Percentiles rank a stretch among this genome's conserved stretches.
phyloP scores from a whole-genome alignment of 2,329 filamentous ascomycete genomes.

The Lachnellula suecica region DNA sequence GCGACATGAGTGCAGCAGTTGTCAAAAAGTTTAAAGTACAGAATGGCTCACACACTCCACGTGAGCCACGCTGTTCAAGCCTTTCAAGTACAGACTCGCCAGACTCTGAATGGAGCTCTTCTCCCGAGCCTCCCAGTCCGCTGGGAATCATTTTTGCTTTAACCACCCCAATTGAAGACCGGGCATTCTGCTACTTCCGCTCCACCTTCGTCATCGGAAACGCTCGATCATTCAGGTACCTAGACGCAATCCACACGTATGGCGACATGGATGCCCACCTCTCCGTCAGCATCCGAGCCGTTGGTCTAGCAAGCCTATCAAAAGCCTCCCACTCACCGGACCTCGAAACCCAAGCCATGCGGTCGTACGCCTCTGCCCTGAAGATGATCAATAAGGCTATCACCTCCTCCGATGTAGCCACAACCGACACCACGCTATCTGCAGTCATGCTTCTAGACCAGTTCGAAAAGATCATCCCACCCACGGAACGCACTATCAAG shows the following conservation, averaged over 20 bases:
- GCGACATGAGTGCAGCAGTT: constrained; percentile 3
- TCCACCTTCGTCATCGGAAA: constrained; percentile 4
- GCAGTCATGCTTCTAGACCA: constrained; percentile 50
- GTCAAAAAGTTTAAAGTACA: neutral
- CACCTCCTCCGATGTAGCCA: constrained; percentile 42
- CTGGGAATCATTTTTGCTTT: neutral
- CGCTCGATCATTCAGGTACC: constrained; percentile 4
- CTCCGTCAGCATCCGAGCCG: constrained; percentile 32
- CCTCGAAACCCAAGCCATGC: constrained; percentile 44
- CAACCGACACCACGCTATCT: constrained; percentile 52
- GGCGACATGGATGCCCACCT: neutral
- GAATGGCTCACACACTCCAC: neutral
- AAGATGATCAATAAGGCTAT: constrained; percentile 47
- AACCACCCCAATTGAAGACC: neutral
- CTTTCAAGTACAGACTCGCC: neutral
- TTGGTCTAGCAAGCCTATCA: constrained; percentile 50
- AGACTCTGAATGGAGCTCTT: neutral
- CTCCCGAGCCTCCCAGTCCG: neutral
- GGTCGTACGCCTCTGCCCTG: constrained; percentile 49
- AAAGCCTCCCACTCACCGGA: constrained; percentile 32
- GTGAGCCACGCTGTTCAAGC: neutral
- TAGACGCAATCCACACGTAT: neutral
- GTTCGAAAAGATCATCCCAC: constrained; percentile 50
- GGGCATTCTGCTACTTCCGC: constrained; percentile 4
- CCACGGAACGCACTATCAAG: constrained; percentile 9